Percentiles rank a stretch among this genome's conserved stretches.
phyloP scores from a whole-genome alignment of 305 asterid genomes.

The Fraxinus latifolia region DNA sequence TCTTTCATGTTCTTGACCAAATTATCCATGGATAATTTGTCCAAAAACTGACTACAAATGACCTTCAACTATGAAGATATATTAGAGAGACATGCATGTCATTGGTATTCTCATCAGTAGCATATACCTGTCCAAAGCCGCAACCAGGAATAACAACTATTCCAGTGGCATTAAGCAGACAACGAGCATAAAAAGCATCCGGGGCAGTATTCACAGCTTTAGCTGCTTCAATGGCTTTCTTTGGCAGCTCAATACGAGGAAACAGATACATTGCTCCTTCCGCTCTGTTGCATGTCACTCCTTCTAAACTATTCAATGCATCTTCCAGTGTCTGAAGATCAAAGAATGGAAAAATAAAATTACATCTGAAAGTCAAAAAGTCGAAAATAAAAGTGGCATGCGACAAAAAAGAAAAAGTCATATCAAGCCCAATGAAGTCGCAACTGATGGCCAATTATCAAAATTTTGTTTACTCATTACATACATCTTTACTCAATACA shows the following conservation, averaged over 20 bases:
- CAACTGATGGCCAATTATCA: neutral
- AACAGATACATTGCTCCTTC: constrained; percentile 98
- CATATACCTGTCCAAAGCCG: constrained; percentile 90
- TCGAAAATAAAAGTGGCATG: neutral
- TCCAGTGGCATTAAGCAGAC: constrained; percentile 86
- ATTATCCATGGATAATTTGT: neutral
- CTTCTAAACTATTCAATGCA: constrained; percentile 70
- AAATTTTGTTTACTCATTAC: neutral
- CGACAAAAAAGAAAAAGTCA: neutral
- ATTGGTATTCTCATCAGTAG: neutral
- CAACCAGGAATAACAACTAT: constrained; percentile 94
- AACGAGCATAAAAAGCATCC: constrained; percentile 68
- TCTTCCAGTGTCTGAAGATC: constrained; percentile 40
- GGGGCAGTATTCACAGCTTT: constrained; percentile 68
- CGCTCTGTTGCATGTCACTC: constrained; percentile 83
- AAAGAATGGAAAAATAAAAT: neutral
- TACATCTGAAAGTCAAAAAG: neutral
- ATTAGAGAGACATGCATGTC: neutral
- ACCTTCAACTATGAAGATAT: neutral
- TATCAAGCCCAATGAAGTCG: neutral
- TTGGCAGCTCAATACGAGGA: constrained; percentile 67
- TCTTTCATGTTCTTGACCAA: neutral
- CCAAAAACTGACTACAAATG: neutral
- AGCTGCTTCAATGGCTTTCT: constrained; percentile 82
- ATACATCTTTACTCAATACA: neutral